Evolutionary conservation across 2,329 filamentous ascomycete species (phyloP), one percentile per base, ranked within the genome.

Genomic region (Monilinia aucupariae): DNA sequence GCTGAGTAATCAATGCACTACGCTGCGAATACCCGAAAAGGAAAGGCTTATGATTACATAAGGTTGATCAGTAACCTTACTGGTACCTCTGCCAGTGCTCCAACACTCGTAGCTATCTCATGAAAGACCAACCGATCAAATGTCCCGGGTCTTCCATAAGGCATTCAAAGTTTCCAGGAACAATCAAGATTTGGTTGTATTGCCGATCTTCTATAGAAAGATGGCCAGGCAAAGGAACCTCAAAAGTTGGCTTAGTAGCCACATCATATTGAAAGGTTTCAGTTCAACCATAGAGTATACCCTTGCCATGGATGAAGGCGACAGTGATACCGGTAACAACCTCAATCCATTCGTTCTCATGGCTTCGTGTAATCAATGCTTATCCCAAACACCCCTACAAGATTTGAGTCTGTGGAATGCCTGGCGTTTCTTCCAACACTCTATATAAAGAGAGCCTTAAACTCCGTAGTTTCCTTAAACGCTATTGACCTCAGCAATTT

Each of bases 21-120:
- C 60, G 60, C 60, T 50, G 60, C 58, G 60, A 17, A 58, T 62
- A 30, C 60, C 60, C 25, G 9, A 62, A 62, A 30, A 3, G 54
- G 60, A 50, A 32, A 37, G 22, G 52, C 25, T 37, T 4, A 30
- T 62, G 39, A 47, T 61, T 45, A 55, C 30, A 45, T 53, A 54
- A 47, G 13, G n/a, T 13, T 8, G 12, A 30, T 25, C 17, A 8
- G 32, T 15, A 43, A 43, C 41, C 6, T 45, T 9, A 45, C n/a
- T n/a, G n/a, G n/a, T n/a, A n/a, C 39, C 13, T 10, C 41, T n/a
- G n/a, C n/a, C n/a, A n/a, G n/a, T n/a, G n/a, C 17, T 8, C 15
- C 17, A 41, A 37, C 37, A 12, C 9, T 39, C 15, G 37, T 17
- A 15, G 37, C 15, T 39, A 5, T 39, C 37, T 39, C 37, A 37